Evolutionary conservation across 805 yeast genomes (phyloP).

Genomic region (Ogataea chonburiensis): DNA sequence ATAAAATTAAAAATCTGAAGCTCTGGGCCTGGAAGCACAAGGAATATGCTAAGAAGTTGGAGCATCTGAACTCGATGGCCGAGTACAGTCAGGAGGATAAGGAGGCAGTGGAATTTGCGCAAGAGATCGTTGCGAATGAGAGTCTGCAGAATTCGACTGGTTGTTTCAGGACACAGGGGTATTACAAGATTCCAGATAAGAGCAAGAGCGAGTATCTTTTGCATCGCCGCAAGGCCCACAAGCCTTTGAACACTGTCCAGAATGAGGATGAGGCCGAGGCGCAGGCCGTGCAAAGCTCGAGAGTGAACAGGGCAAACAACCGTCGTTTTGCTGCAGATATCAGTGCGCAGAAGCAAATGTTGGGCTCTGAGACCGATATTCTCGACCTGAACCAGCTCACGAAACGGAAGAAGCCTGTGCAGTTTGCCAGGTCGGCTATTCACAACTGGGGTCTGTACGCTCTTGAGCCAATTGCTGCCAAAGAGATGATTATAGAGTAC

Average conservation of each 20-base stretch:
- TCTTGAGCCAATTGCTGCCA: slow-evolving; percentile 89
- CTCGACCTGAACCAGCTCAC: slow-evolving; percentile 82
- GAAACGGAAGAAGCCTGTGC: slow-evolving; percentile 88
- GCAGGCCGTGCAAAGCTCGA: slow-evolving; percentile 57
- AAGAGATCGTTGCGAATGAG: slow-evolving; percentile 25
- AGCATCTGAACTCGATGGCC: slow-evolving; percentile 21
- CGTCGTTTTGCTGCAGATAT: slow-evolving; percentile 89
- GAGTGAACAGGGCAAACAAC: slow-evolving; percentile 82
- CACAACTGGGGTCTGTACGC: slow-evolving; percentile 99
- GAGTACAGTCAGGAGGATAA: slow-evolving; percentile 25
- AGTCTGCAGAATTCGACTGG: slow-evolving; percentile 48
- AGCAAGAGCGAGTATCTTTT: slow-evolving; percentile 76
- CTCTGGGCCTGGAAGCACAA: slow-evolving; percentile 70
- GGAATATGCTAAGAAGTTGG: slow-evolving; percentile 26
- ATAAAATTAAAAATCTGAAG: slow-evolving; percentile 37
- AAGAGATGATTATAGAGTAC: slow-evolving; percentile 96
- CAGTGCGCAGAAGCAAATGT: slow-evolving; percentile 70
- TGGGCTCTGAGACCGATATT: slow-evolving; percentile 80
- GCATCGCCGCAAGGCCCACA: slow-evolving; percentile 67
- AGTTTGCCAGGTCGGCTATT: slow-evolving; percentile 95
- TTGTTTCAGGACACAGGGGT: slow-evolving; percentile 72
- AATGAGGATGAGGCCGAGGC: slow-evolving; percentile 50
- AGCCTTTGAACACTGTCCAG: slow-evolving; percentile 74
- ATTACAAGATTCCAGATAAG: slow-evolving; percentile 66
- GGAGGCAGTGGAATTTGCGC: slow-evolving; percentile 31